Base-by-base conservation (phyloP, 345 rosid species). In the Rhodamnia rubescens region DNA sequence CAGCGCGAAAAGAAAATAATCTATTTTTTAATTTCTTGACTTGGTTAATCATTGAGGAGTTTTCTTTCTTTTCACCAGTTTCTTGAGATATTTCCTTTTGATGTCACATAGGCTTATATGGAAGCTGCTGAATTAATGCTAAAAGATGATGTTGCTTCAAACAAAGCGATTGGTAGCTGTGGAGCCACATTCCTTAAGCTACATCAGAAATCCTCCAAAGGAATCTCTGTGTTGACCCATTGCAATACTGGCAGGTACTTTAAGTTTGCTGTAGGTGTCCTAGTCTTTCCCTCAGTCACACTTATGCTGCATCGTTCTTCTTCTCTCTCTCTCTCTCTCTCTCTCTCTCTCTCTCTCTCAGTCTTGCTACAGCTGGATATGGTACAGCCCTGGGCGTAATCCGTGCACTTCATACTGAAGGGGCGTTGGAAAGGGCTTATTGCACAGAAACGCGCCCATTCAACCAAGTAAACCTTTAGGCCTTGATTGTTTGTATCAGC, bases 361-460 rank as follows among this genome's bases (percentile, higher is more conserved):
- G 99, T 89, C 98, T 95, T 88, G 98, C 99, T 82, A 97, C 99
- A 8, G 99, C 98, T 26, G 99, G 99, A 92, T 97, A 95, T 90
- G 99, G 99, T 49, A 97, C 99, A 80, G 99, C 98, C 56, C 91
- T 97, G 21, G 98, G 99, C 86, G 98, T 97, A 8, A 93, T 97
- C 83, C 98, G 98, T 59, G 92, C 98, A 84, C 97, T 95, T 88
- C 95, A 97, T 56, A 32, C 90, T 50, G 87, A 89, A 83, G 98
- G 98, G 87, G 89, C 88, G 52, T 88, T 97, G 69, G 96, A 93
- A 86, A 95, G 96, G 83, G 98, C 98, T 51, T 95, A 92, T 91
- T 97, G 99, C 92, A 94, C 99, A 29, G 99, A 97, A 93, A 97
- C 99, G 40, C 98, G 98, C 83, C 99, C 99, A 27, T 95, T 95